These are phyloP conservation scores for Daedaleopsis sinensis DNA, from an alignment of 768 basidiomycete genomes.

Conservation along the genomic window DNA sequence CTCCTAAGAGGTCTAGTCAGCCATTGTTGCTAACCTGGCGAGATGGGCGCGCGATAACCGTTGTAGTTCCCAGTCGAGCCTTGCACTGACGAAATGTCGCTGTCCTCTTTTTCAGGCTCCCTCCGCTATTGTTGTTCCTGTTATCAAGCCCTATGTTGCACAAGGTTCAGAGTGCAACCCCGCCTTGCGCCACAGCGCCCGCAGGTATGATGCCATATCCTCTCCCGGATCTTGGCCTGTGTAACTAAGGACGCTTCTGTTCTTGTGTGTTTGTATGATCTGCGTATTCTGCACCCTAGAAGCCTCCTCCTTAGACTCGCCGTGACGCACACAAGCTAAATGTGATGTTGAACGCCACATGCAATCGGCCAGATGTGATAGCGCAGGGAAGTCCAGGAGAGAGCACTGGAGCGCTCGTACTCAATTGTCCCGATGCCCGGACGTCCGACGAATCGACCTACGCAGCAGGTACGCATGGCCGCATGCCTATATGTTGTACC, in stretches of 20 bases:
- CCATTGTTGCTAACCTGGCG: neutral
- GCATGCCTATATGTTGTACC: neutral
- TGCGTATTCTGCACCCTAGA: neutral
- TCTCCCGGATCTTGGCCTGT: neutral
- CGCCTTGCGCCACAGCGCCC: neutral
- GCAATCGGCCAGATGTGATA: neutral
- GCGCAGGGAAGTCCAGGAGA: neutral
- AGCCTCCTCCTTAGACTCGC: neutral
- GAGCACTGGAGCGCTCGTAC: slow-evolving; percentile 3
- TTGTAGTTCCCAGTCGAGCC: neutral
- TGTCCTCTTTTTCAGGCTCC: neutral
- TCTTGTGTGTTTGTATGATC: neutral
- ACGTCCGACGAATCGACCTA: slow-evolving; percentile 2
- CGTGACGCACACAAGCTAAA: slow-evolving; percentile 3
- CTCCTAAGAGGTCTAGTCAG: neutral
- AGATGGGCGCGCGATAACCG: neutral
- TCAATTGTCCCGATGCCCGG: slow-evolving; percentile 1
- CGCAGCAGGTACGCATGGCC: slow-evolving; percentile 9
- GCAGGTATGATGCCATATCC: neutral
- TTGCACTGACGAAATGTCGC: neutral
- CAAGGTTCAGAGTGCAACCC: neutral
- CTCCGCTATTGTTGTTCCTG: neutral
- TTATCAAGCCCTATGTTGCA: neutral
- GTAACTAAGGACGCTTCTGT: neutral
- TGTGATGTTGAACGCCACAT: slow-evolving; percentile 2